Conservation (phyloP, 306 rosid genomes). For the Casuarina cunninghamiana region DNA sequence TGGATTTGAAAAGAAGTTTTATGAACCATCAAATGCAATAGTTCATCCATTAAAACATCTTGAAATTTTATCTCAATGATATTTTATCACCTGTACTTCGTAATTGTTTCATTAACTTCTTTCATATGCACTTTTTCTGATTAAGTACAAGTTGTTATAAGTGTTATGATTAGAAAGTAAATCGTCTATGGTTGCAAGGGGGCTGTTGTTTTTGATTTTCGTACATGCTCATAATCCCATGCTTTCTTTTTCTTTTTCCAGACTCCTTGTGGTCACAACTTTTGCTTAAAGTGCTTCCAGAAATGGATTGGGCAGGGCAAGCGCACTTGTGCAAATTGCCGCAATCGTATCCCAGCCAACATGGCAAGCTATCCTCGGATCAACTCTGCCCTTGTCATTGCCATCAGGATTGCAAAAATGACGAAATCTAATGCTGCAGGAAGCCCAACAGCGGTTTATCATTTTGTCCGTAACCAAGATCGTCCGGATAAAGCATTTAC, state of each 20-base stretch:
- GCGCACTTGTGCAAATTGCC: slow-evolving; percentile 55
- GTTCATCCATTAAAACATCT: neutral
- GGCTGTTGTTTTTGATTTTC: neutral
- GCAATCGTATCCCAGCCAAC: slow-evolving; percentile 45
- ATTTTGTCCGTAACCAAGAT: slow-evolving; percentile 44
- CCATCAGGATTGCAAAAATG: slow-evolving; percentile 59
- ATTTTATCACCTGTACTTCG: neutral
- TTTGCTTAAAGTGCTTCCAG: slow-evolving; percentile 70
- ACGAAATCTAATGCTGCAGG: slow-evolving; percentile 17
- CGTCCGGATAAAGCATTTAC: slow-evolving; percentile 64
- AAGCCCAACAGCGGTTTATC: slow-evolving; percentile 34
- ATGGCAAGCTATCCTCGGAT: slow-evolving; percentile 72
- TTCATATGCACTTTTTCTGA: neutral
- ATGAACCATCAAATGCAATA: neutral
- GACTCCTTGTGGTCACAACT: slow-evolving; percentile 91
- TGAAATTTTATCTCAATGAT: neutral
- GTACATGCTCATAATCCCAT: neutral
- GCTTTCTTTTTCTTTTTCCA: slow-evolving; percentile 11
- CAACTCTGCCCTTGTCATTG: slow-evolving; percentile 60
- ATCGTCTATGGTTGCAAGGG: neutral
- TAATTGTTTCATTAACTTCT: neutral
- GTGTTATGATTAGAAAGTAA: neutral
- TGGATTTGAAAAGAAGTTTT: neutral
- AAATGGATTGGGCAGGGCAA: slow-evolving; percentile 61
- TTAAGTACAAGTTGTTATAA: neutral